Base-by-base conservation (phyloP, 2,329 filamentous ascomycete species). In the Diplodia corticola region DNA sequence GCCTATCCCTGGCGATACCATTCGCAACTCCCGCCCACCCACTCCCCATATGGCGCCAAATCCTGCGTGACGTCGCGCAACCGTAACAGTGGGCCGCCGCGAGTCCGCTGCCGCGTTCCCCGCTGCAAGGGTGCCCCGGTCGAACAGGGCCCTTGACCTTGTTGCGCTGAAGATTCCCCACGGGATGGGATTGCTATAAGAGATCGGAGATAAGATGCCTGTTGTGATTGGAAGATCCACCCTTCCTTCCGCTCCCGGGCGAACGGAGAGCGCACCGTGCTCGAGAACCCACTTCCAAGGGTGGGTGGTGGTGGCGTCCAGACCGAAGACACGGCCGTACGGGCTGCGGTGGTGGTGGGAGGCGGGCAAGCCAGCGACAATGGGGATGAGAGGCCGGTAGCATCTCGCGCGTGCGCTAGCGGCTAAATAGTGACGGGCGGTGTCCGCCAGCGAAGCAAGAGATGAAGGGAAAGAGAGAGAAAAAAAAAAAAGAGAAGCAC, bases 151-250 rank as follows among this genome's bases (percentile, higher is more conserved):
- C 17, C n/a, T n/a, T n/a, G 37, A 20, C 20, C 9, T 35, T 9
- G 33, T 1, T 9, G 17, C 15, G 54, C n/a, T 17, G 22, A 57
- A 12, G 54, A 28, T 44, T 57, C 54, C 54, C 54, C 54, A 20
- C 54, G 17, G 54, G 54, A 57, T 28, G 33, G 54, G 20, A 4
- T n/a, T 3, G 33, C 7, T 35, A 12, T 35, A 20, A 20, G 17
- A 44, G 54, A 57, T 57, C 54, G 54, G 54, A 57, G 54, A 46
- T 57, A 44, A 28, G 33, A 57, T 57, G 30, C 54, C 54, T 44
- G 54, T n/a, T 57, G 37, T 22, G 35, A 57, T 44, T 44, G 24
- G 40, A 6, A 28, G 54, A 57, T 57, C 54, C 54, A 57, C 54
- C 33, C 33, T 22, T 22, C 22, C 13, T 22, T n/a, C 24, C 53